These are phyloP conservation scores for Penicillium occitanis DNA, from an alignment of 2,329 filamentous ascomycete genomes.

Conservation along the genomic window DNA sequence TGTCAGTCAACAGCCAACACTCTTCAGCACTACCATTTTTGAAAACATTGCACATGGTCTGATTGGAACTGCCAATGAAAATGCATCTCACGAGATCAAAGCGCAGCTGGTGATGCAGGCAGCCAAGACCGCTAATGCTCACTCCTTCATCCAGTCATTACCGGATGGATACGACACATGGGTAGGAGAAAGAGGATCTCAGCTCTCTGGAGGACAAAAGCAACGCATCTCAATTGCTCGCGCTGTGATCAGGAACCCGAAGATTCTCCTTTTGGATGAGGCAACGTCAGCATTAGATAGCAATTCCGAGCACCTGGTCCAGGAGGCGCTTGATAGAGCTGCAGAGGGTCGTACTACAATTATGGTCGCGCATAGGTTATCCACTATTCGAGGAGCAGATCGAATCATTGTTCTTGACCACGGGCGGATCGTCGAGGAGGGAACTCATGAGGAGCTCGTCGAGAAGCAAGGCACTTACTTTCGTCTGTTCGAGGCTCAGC, in stretches of 20 bases:
- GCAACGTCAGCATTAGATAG: conserved; percentile 82
- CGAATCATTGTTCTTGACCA: background rate
- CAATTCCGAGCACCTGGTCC: background rate
- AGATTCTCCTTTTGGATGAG: conserved; percentile 83
- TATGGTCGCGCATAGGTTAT: background rate
- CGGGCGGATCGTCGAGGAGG: background rate
- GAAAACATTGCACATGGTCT: conserved; percentile 68
- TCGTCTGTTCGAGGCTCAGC: background rate
- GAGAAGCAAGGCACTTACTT: background rate
- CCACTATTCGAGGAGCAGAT: background rate
- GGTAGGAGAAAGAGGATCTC: conserved; percentile 78
- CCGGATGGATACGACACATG: conserved; percentile 81
- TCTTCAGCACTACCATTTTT: conserved; percentile 79
- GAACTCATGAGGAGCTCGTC: background rate
- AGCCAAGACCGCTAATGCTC: conserved; percentile 54
- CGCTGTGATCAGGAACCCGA: conserved; percentile 76
- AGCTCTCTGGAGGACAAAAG: conserved; percentile 87
- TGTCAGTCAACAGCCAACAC: conserved; percentile 80
- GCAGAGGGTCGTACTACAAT: background rate
- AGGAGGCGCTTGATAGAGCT: background rate
- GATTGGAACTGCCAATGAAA: conserved; percentile 66
- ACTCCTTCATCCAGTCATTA: conserved; percentile 73
- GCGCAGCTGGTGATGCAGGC: conserved; percentile 25
- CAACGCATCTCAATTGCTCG: conserved; percentile 86
- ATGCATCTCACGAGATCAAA: conserved; percentile 56